A percentile compares a stretch with the other conserved stretches of the same genome.
Conservation (phyloP, 169 alveolate species). For the Blepharisma undulans region DNA sequence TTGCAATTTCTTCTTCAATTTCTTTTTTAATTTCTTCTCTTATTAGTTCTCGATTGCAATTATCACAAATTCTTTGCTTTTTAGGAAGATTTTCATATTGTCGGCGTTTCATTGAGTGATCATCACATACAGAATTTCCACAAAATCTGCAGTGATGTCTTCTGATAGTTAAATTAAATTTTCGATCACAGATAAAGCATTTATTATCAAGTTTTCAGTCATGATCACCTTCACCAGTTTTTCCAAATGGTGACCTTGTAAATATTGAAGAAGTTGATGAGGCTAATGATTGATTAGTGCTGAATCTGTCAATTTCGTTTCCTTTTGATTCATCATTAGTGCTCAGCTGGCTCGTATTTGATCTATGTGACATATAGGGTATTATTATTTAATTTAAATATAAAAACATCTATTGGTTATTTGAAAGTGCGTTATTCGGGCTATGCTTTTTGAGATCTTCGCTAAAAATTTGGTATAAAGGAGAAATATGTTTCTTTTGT, state of each 20-base stretch:
- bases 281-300: not conserved
- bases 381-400: too few species aligned
- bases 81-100: not conserved
- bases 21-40: constrained; percentile 12
- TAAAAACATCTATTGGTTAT: not conserved
- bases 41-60: constrained; percentile 29
- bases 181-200: constrained; percentile 31
- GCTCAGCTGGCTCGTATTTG: not conserved
- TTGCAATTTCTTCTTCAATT: constrained; percentile 18
- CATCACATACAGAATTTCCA: constrained; percentile 18
- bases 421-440: not conserved
- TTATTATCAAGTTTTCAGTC: not conserved
- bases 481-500: not conserved
- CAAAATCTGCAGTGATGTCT: constrained; percentile 40
- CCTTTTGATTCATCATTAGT: not conserved
- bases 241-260: not conserved
- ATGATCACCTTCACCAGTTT: not conserved
- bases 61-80: constrained; percentile 33
- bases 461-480: not conserved
- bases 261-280: not conserved
- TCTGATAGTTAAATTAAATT: constrained; percentile 6
- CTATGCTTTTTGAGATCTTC: not conserved
- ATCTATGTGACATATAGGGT: not conserved
- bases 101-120: constrained; percentile 16
- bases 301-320: not conserved